Base-by-base conservation (phyloP, 1,284 basidiomycete genomes). In the Papiliotrema flavescens region DNA sequence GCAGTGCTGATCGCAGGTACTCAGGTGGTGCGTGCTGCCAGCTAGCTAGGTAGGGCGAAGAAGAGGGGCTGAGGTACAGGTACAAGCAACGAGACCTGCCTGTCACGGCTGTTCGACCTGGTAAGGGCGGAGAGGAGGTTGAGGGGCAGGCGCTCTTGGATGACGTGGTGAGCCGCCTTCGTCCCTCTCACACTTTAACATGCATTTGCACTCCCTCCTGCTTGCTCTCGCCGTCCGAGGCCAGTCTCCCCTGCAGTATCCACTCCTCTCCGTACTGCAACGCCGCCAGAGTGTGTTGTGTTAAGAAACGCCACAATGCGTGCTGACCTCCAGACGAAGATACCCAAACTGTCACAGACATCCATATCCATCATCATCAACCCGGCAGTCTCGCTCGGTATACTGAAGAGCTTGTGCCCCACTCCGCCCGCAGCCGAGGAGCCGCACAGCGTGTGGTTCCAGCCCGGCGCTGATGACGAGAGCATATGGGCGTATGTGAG, bases 361-460 rank as follows among this genome's bases (percentile, higher is more conserved):
- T 86, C 87, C 11, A 79, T 93, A 56, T 88, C 86, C 63, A 83
- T 92, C 59, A 82, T 93, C 67, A 90, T 89, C 5, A 83, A 85
- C 47, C 81, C 87, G 22, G 83, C 83, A 76, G 84, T 85, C 36
- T 66, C 64, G 22, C 49, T 71, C 19, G 42, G 51, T 3, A 63
- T 76, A 49, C 65, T 75, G 42, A 47, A 73, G 62, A 51, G 55
- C 23, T 54, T 69, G 23, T 70, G 89, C 85, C 78, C 90, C 14
- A 35, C 46, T n/a, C 24, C 48, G 15, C 19, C 46, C 17, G 34
- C 54, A 0, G 48, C 34, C 15, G 78, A 85, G 23, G 75, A 78
- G 32, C 78, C 90, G 11, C 84, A 84, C 17, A 80, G 83, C 1
- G 78, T 91, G 45, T 93, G 90, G 90, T 81, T 92, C 39, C 90